Base-by-base conservation (phyloP, 2,329 filamentous ascomycete genomes). In the Penicillium sp. region DNA sequence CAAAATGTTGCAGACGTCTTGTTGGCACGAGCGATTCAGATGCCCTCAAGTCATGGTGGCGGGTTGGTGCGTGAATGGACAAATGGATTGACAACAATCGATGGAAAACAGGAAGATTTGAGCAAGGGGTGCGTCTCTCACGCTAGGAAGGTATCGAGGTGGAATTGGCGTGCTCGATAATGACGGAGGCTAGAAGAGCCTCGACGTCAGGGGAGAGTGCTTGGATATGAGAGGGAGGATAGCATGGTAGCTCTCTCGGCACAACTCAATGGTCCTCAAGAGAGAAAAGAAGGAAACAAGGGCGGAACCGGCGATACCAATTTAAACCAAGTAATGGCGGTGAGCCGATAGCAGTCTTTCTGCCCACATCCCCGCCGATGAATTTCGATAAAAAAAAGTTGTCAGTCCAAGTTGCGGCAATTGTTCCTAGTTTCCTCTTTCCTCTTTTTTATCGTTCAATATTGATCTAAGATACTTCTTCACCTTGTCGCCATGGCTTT, bases 321-420 rank as follows among this genome's bases (percentile, higher is more conserved):
- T 31, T 0, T 15, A 21, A 17, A 6, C 19, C 8, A 21, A 17
- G 27, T 4, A 33, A 25, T 35, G 6, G 60, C 61, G 62, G 62
- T 63, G 58, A 58, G 33, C 29, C 5, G 25, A 15, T 17, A 52
- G 51, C 48, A 48, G 21, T 19, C 5, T 60, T 65, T 61, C 63
- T 64, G 62, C 60, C 62, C 60, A 38, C 10, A 17, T 54, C 58
- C 62, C 62, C 63, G 60, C 64, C 59, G 51, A 62, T 56, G 59
- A 50, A 54, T 50, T 51, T 56, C 51, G 54, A 58, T 54, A 50
- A 65, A 62, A 62, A 62, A 54, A 54, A 48, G 42, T 48, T 49
- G 15, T 53, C 40, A 27, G 23, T 47, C 10, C 8, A 40, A 49
- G 46, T 35, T 10, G 15, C 13, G 15, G 10, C 21, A 42, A 27